A percentile compares a stretch with the other conserved stretches of the same genome.
phyloP scores from a whole-genome alignment of 192 early-diverging fungal genomes.

The Diversispora eburnea region DNA sequence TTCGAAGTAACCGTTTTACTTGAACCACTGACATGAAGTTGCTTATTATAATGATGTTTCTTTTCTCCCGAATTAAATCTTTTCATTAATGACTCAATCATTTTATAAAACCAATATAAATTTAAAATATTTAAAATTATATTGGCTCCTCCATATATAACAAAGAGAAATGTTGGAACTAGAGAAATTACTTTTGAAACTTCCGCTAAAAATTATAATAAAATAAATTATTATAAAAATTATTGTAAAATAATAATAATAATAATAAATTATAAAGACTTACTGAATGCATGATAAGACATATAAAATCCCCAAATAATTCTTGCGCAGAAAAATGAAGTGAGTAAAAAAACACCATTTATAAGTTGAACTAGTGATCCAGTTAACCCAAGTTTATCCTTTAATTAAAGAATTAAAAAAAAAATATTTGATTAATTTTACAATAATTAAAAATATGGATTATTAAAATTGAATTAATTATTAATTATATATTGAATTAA shows the following conservation, averaged over 20 bases:
- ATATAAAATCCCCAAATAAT: constrained; percentile 74
- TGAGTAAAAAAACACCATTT: constrained; percentile 78
- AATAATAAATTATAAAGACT: constrained; percentile 31
- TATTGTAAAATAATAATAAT: background rate
- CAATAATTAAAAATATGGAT: too few relatives aligned
- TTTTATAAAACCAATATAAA: constrained; percentile 56
- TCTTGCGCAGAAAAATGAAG: constrained; percentile 70
- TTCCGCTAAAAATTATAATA: constrained; percentile 7
- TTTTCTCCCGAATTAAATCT: too few relatives aligned
- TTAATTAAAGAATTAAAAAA: background rate
- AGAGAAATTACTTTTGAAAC: constrained; percentile 33
- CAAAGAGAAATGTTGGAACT: constrained; percentile 39
- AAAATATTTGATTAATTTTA: background rate
- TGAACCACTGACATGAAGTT: too few relatives aligned
- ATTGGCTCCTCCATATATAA: constrained; percentile 55
- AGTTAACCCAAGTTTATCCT: constrained; percentile 84
- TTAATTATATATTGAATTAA: background rate
- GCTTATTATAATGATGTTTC: too few relatives aligned
- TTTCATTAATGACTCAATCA: constrained; percentile 32
- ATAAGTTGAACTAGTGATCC: constrained; percentile 73
- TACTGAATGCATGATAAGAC: constrained; percentile 62
- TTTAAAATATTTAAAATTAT: constrained; percentile 64
- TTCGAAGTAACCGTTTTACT: too few relatives aligned
- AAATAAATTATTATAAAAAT: background rate
- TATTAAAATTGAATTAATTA: background rate